These are phyloP conservation scores for Pontederia paniculata DNA, from an alignment of 176 grass and related monocot genomes.

Conservation along the genomic window DNA sequence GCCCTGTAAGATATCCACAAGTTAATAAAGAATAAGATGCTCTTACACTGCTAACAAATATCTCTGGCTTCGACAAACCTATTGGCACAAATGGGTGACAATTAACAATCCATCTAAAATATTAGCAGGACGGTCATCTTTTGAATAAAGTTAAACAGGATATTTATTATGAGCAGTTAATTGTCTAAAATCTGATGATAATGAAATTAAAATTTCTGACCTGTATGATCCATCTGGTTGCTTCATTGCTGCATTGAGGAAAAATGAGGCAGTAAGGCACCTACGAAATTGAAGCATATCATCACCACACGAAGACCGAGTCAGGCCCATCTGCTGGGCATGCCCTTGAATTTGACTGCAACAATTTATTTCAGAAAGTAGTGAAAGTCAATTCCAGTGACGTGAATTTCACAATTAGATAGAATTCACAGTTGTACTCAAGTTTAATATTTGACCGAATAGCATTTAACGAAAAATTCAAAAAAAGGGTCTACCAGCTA, in stretches of 20 bases:
- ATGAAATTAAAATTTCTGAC: conserved; percentile 14
- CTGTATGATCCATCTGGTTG: conserved; percentile 81
- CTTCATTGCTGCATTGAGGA: conserved; percentile 70
- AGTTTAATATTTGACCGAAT: too few species aligned
- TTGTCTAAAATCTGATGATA: not conserved
- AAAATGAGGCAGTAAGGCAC: conserved; percentile 73
- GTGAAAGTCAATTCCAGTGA: not conserved
- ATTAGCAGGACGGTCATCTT: too few species aligned
- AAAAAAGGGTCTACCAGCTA: too few species aligned
- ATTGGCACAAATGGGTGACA: not conserved
- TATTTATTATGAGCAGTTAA: too few species aligned
- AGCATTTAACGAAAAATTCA: too few species aligned
- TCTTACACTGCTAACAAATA: not conserved
- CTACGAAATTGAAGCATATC: conserved; percentile 68
- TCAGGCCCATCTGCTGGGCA: conserved; percentile 65
- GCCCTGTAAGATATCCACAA: conserved; percentile 30
- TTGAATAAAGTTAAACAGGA: too few species aligned
- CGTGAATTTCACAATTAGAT: too few species aligned
- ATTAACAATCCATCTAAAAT: not conserved
- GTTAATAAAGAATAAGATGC: not conserved
- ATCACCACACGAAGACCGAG: conserved; percentile 59
- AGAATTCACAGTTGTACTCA: too few species aligned
- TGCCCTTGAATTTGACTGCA: conserved; percentile 81
- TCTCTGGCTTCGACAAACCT: not conserved
- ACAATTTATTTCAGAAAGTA: conserved; percentile 17